These are phyloP conservation scores for Nevesoporus exiguus DNA, from an alignment of 768 basidiomycete species.

Conservation along the genomic window DNA sequence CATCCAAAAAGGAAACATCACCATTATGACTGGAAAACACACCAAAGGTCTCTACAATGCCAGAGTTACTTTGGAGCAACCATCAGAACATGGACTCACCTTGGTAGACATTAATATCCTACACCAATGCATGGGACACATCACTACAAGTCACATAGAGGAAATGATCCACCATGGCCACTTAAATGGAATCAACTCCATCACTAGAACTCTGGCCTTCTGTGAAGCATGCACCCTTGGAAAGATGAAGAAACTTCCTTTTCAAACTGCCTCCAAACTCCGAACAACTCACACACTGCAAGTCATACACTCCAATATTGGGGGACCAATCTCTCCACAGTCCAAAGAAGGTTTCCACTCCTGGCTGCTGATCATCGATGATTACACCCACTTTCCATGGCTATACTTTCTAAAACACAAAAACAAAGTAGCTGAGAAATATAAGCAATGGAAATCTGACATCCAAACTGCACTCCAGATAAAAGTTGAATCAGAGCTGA, in stretches of 20 bases:
- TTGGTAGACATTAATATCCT: neutral
- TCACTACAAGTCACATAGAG: neutral
- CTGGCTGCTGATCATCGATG: neutral
- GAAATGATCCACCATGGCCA: neutral
- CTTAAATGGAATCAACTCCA: neutral
- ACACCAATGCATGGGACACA: neutral
- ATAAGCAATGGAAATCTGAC: neutral
- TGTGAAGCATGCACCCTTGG: neutral
- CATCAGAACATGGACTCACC: no score
- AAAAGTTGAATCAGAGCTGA: neutral
- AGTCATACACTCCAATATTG: neutral
- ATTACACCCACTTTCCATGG: neutral
- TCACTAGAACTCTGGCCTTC: neutral
- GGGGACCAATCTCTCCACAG: neutral
- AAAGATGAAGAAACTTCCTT: neutral
- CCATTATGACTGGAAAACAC: neutral
- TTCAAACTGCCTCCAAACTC: neutral
- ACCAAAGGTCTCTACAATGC: neutral
- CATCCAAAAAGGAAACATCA: neutral
- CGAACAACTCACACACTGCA: neutral
- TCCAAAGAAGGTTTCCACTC: neutral
- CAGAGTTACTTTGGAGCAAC: neutral
- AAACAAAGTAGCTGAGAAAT: neutral
- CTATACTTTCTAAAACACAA: neutral
- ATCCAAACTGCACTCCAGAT: neutral